A percentile compares a stretch with the other conserved stretches of the same genome.
Evolutionary conservation across 2,329 filamentous ascomycete genomes (phyloP).

Genomic region (Scedosporium dehoogii): DNA sequence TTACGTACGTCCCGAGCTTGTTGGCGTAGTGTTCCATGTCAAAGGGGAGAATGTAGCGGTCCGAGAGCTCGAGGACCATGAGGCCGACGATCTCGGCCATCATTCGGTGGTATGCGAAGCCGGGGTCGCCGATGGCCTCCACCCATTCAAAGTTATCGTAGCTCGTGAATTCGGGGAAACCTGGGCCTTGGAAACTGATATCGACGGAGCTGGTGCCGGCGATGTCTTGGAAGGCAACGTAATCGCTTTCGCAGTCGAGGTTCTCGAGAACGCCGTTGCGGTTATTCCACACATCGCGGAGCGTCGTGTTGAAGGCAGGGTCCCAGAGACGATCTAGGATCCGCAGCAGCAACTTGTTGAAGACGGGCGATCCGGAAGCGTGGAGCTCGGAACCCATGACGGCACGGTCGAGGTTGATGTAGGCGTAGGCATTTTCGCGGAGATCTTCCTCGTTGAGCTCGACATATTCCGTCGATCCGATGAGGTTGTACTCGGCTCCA

Average conservation of each 20-base stretch:
- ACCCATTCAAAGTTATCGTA: slow-evolving; percentile 91
- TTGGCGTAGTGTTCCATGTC: slow-evolving; percentile 66
- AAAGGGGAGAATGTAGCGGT: slow-evolving; percentile 73
- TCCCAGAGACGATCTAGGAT: slow-evolving; percentile 68
- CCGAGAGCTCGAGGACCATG: slow-evolving; percentile 75
- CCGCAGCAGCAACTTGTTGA: slow-evolving; percentile 60
- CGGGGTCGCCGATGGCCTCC: slow-evolving; percentile 67
- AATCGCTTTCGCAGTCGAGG: slow-evolving; percentile 70
- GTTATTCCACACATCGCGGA: slow-evolving; percentile 69
- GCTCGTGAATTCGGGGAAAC: slow-evolving; percentile 68
- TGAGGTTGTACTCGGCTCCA: slow-evolving; percentile 81
- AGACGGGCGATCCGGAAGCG: slow-evolving; percentile 73
- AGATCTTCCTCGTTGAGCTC: slow-evolving; percentile 71
- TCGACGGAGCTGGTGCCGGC: slow-evolving; percentile 83
- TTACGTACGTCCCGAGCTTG: slow-evolving; percentile 53
- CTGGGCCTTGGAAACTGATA: slow-evolving; percentile 61
- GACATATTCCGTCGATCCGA: slow-evolving; percentile 91
- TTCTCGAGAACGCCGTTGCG: slow-evolving; percentile 51
- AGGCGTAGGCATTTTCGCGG: slow-evolving; percentile 67
- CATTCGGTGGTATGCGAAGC: slow-evolving; percentile 68
- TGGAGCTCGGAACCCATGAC: slow-evolving; percentile 66
- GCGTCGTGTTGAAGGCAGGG: slow-evolving; percentile 58
- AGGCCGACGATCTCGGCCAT: slow-evolving; percentile 73
- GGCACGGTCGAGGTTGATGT: slow-evolving; percentile 83
- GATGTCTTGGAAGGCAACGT: slow-evolving; percentile 83